Base-by-base conservation (phyloP, 2,329 filamentous ascomycete species). In the Orbilia javanica region DNA sequence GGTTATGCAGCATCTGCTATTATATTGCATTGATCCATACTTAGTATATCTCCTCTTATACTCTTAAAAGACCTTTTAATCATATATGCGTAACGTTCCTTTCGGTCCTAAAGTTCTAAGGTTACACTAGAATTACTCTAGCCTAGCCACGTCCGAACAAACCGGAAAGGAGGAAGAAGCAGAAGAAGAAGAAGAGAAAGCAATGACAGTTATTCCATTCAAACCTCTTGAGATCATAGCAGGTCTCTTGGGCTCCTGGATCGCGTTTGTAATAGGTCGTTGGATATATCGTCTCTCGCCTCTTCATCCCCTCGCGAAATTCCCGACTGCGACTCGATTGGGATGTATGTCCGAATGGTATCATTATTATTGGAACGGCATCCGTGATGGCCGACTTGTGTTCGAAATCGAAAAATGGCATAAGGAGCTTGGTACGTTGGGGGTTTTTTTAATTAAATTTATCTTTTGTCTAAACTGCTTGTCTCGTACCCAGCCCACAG, bases 251-350 rank as follows among this genome's bases (percentile, higher is more conserved):
- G 53, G 18, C 18, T 39, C 53, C 18, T 60, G 53, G 31, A 25
- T 66, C 15, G 20, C 25, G 8, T 73, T 73, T 36, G 48, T 65
- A n/a, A 25, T 73, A 44, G 18, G n/a, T 29, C 69, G 69, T 7
- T 73, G 48, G 57, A 55, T 73, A 44, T 73, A 73, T 15, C 57
- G 69, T 29, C 55, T 73, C 18, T 73, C 69, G 5, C 69, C 69
- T 18, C 25, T 73, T 0, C 69, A 73, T 18, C 69, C 69, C 1
- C 69, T 73, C 25, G 69, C 69, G 29, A 73, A 73, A 31, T 73
- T 63, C 15, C 69, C 69, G 27, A 50, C 69, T 8, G 60, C 69
- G 11, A 44, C 15, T 29, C 46, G 69, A 8, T 39, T 42, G 13
- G 60, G 6, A n/a, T 55, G 39, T 20, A 34, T 66, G 15, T 65